Conservation (phyloP, 2,329 filamentous ascomycete genomes). For the Pseudogymnoascus sp. region DNA sequence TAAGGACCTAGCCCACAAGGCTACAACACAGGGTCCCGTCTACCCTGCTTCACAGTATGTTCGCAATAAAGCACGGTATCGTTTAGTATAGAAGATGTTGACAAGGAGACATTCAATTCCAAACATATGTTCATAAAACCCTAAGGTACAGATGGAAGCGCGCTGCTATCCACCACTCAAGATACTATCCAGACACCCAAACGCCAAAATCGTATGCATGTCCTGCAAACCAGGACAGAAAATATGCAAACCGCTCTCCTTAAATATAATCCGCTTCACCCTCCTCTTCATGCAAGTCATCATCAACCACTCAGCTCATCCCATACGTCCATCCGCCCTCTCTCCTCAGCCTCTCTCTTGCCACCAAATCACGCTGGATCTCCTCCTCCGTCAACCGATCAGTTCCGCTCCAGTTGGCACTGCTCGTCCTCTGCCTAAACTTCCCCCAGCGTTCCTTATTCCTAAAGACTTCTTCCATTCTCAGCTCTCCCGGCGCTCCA, state of each 20-base stretch:
- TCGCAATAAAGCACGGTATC: neutral
- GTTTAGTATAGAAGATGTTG: neutral
- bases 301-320: conserved; percentile 13
- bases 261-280: conserved; percentile 4
- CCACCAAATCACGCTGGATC: conserved; percentile 69
- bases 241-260: conserved; percentile 7
- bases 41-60: neutral
- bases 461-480: conserved; percentile 96
- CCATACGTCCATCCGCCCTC: conserved; percentile 79
- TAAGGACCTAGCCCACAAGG: neutral
- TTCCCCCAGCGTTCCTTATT: conserved; percentile 79
- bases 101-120: neutral
- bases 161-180: conserved; percentile 3
- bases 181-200: conserved; percentile 4
- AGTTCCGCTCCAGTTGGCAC: conserved; percentile 83
- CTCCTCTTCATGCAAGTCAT: neutral
- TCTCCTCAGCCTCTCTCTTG: conserved; percentile 67
- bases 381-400: conserved; percentile 84
- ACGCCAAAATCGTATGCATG: conserved; percentile 6
- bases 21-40: neutral
- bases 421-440: conserved; percentile 85
- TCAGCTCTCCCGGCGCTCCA: conserved; percentile 76
- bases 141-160: conserved; percentile 1
- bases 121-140: conserved; percentile 7
- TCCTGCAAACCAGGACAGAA: neutral